Evolutionary conservation across 2,329 filamentous ascomycete genomes (phyloP), one percentile per base, ranked within the genome.

Genomic region (Corniculantispora saksenae): DNA sequence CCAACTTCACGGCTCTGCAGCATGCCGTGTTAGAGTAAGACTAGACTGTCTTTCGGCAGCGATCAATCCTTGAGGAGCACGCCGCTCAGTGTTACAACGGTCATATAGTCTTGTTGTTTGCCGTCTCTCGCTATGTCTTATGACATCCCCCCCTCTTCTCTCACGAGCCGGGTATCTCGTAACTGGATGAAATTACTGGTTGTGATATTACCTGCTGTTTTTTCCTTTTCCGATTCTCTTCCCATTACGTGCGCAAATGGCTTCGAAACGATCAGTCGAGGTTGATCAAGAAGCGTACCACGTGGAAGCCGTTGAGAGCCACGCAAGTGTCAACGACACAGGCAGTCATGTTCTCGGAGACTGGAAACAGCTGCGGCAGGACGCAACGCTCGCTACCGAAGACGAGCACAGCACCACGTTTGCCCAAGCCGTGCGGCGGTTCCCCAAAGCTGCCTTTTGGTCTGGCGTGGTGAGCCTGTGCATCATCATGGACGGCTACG

Each of bases 401-500:
- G 66, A 70, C 23, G 71, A 73, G 61, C 74, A 76, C 47, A 69
- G 69, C 32, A 68, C 74, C 1, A 68, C 70, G 8, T 64, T 73
- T 17, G 56, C 68, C 3, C 68, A 74, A 27, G 75, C 76, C 3
- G 66, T 77, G 12, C 66, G 69, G 1, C 66, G 68, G 40, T 76
- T 77, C 65, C 76, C 73, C 27, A 72, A 74, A 71, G 78, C 78
- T 3, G 72, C 79, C 40, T 65, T 73, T n/a, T 79, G 77, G 77
- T 76, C 75, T 23, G 66, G 78, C 2, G 55, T 77, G 9, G 68
- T 79, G 6, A 76, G 76, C 27, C 72, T 73, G 55, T 75, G 75
- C 10, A 76, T 81, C 57, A 75, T 82, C 67, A 81, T 81, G 80
- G 80, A 81, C 47, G 79, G 76, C n/a, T 78, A 78, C 60, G 76